Base-by-base conservation (phyloP, 2,329 filamentous ascomycete species). In the Mycocentrospora acerina region DNA sequence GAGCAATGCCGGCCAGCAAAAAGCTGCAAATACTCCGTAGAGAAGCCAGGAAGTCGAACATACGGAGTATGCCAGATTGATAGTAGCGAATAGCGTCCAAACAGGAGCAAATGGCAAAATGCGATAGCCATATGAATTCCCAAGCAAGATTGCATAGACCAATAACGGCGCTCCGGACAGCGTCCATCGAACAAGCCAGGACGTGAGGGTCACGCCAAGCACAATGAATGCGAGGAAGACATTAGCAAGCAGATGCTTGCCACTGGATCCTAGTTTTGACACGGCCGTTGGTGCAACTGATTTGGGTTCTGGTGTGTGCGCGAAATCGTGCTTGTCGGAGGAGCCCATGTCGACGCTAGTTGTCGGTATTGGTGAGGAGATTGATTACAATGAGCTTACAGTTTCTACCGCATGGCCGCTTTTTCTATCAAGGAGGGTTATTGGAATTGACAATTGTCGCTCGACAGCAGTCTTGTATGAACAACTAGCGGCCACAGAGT, bases 1-100 rank as follows among this genome's bases (percentile, higher is more conserved):
- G 5, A 69, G 48, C 29, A 74, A 63, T 2, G 60, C 42, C 1
- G 69, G 65, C 50, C 72, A 77, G 46, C 73, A 76, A 1, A 48
- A 31, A 1, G 55, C 49, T 3, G 64, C 51, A 46, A 75, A 78
- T 1, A 69, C 46, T 48, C 66, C 68, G 37, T 73, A 72, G 0
- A 79, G 62, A 1, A 78, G 68, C 75, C 76, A 78, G 47, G 75
- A 78, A 11, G 74, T 78, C 10, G 74, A 66, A 30, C 64, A 69
- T 9, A 78, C 59, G 2, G 68, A 66, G 49, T 77, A 78, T 0
- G 61, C 44, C 3, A 77, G 54, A 44, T 77, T 75, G 17, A 77
- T 46, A 0, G 69, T 70, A 2, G 70, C 57, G 34, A 78, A 60
- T 2, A 76, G 46, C 1, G 71, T 67, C 73, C 74, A 77, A 2